A percentile compares a stretch with the other conserved stretches of the same genome.
These are phyloP conservation scores for Eutypella sp. DNA, from an alignment of 2,329 filamentous ascomycete genomes.

Conservation along the genomic window DNA sequence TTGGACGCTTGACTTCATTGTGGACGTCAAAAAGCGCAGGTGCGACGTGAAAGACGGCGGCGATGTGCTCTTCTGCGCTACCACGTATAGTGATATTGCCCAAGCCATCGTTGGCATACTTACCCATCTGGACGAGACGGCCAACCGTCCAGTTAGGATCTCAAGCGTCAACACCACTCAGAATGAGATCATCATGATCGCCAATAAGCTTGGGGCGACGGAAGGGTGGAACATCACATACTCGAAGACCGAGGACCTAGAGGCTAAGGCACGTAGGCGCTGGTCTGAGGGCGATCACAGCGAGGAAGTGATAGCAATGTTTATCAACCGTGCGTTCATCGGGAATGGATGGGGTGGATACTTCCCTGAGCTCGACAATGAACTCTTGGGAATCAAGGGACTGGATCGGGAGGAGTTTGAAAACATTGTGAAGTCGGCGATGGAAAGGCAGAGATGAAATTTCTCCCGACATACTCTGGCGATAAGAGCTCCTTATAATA, in stretches of 20 bases:
- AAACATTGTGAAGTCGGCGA: slow-evolving; percentile 13
- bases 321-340: slow-evolving; percentile 17
- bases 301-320: slow-evolving; percentile 18
- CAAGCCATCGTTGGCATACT: slow-evolving; percentile 15
- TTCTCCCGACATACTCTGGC: neutral
- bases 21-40: slow-evolving; percentile 14
- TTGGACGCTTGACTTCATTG: slow-evolving; percentile 17
- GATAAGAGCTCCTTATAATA: no score
- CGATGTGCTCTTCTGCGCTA: slow-evolving; percentile 16
- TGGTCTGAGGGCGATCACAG: slow-evolving; percentile 17
- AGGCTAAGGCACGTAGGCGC: slow-evolving; percentile 10
- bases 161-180: slow-evolving; percentile 16
- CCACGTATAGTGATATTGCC: slow-evolving; percentile 14
- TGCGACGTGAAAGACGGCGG: slow-evolving; percentile 16
- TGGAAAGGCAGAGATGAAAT: slow-evolving; percentile 10
- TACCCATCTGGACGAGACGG: slow-evolving; percentile 16
- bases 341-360: slow-evolving; percentile 17
- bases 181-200: slow-evolving; percentile 14
- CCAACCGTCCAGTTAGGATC: slow-evolving; percentile 14
- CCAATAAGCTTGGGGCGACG: slow-evolving; percentile 14
- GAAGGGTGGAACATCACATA: slow-evolving; percentile 16
- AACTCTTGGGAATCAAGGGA: slow-evolving; percentile 14
- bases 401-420: slow-evolving; percentile 13
- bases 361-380: slow-evolving; percentile 14
- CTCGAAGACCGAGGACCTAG: slow-evolving; percentile 12